These are phyloP conservation scores for Penicillium atrosanguineum DNA, from an alignment of 495 filamentous ascomycete species.

Conservation along the genomic window DNA sequence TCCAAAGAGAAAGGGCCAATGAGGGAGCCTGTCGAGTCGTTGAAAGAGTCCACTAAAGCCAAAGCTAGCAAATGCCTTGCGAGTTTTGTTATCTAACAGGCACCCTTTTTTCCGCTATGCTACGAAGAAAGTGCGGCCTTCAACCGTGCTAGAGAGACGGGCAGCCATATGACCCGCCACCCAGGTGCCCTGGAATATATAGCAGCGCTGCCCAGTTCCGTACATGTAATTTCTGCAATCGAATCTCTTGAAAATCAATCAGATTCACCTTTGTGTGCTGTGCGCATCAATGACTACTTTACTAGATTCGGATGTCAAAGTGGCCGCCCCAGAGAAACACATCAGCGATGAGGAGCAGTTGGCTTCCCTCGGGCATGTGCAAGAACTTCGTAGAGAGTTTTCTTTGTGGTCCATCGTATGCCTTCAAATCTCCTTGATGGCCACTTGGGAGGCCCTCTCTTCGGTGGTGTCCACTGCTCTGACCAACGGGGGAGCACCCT, in stretches of 20 bases:
- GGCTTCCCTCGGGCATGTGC: constrained; percentile 25
- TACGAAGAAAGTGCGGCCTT: not conserved
- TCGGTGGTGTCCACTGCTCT: constrained; percentile 22
- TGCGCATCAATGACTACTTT: constrained; percentile 7
- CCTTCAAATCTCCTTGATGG: constrained; percentile 33
- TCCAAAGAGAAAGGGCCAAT: not conserved
- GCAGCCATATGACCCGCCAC: not conserved
- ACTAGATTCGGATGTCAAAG: constrained; percentile 6
- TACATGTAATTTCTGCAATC: not conserved
- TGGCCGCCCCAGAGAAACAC: constrained; percentile 12
- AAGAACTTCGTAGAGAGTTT: constrained; percentile 27
- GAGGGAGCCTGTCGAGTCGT: not conserved
- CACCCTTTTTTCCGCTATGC: not conserved
- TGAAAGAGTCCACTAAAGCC: not conserved
- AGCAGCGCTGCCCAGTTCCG: not conserved
- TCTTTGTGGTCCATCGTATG: constrained; percentile 27
- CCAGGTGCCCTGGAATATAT: not conserved
- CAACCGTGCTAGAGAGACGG: not conserved
- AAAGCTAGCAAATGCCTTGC: not conserved
- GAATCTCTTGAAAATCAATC: not conserved
- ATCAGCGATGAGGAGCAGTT: constrained; percentile 25
- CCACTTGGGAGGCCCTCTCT: constrained; percentile 32
- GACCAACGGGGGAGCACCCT: constrained; percentile 30
- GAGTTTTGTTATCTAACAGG: not conserved
- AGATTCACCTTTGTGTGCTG: not conserved